These are phyloP conservation scores for Pichia sp. DNA, from an alignment of 1,139 yeast genomes.

Conservation along the genomic window DNA sequence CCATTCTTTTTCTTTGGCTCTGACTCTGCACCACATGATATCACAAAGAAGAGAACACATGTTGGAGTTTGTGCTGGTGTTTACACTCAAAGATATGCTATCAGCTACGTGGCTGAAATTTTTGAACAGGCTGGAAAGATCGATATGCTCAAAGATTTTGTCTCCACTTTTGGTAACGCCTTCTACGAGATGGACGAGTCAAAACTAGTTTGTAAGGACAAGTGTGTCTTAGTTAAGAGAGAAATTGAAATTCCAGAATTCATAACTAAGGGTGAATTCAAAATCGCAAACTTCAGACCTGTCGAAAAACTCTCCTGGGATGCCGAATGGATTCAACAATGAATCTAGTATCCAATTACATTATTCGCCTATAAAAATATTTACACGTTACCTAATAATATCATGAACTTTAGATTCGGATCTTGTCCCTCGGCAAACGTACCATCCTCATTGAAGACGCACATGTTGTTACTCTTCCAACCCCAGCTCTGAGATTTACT, in stretches of 20 bases:
- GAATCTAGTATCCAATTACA: no score
- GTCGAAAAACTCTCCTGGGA: slow-evolving; percentile 71
- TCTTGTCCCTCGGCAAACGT: slow-evolving; percentile 34
- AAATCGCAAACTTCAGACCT: slow-evolving; percentile 86
- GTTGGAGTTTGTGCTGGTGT: slow-evolving; percentile 96
- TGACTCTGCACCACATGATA: slow-evolving; percentile 96
- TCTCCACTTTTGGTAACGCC: slow-evolving; percentile 59
- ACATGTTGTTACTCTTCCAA: slow-evolving; percentile 45
- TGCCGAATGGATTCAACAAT: slow-evolving; percentile 82
- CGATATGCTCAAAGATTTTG: slow-evolving; percentile 65
- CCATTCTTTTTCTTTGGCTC: slow-evolving; percentile 95
- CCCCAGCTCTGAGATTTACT: slow-evolving; percentile 52
- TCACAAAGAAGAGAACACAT: slow-evolving; percentile 67
- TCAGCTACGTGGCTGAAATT: slow-evolving; percentile 79
- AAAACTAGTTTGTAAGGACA: slow-evolving; percentile 39
- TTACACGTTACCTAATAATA: slow-evolving; percentile 36
- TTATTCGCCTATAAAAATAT: slow-evolving; percentile 1
- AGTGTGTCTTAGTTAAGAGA: slow-evolving; percentile 44
- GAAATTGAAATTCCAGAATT: slow-evolving; percentile 52
- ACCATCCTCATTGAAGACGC: slow-evolving; percentile 39
- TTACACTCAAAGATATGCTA: slow-evolving; percentile 78
- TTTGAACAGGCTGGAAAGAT: slow-evolving; percentile 64
- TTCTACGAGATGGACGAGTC: slow-evolving; percentile 55
- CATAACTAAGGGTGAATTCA: slow-evolving; percentile 39
- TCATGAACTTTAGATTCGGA: slow-evolving; percentile 39